Evolutionary conservation across 2,329 filamentous ascomycete genomes (phyloP).

Genomic region (Immersiporthe knoxdaviesiana): DNA sequence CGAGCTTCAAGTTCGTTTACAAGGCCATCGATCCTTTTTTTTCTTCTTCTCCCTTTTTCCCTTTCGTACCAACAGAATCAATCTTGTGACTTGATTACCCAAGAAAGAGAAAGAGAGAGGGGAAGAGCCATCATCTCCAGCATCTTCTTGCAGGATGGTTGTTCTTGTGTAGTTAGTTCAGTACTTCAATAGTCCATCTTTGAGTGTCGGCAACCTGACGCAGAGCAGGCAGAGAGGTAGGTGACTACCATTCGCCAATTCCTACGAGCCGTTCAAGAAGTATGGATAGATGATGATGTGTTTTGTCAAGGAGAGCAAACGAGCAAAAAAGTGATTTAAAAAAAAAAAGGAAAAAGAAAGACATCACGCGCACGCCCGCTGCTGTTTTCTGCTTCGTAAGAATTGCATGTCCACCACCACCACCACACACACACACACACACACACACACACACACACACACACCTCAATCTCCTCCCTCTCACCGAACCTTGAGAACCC

Average conservation of each 20-base stretch:
- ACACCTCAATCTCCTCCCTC: background rate
- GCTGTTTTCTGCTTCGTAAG: conserved; percentile 5
- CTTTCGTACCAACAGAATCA: too few species aligned
- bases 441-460: background rate
- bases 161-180: background rate
- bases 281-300: conserved; percentile 1
- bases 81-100: too few species aligned
- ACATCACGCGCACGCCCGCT: conserved; percentile 22
- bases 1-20: too few species aligned
- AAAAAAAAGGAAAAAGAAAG: background rate
- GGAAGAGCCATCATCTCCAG: too few species aligned
- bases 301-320: background rate
- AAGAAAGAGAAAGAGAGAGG: too few species aligned
- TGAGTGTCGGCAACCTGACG: background rate
- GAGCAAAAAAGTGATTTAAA: conserved; percentile 23
- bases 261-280: background rate
- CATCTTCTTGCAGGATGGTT: too few species aligned
- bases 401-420: background rate
- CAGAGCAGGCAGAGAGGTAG: background rate
- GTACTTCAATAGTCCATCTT: too few species aligned
- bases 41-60: too few species aligned
- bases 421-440: background rate
- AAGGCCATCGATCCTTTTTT: too few species aligned
- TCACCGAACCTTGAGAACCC: background rate
- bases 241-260: background rate